A percentile compares a stretch with the other conserved stretches of the same genome.
phyloP scores from a whole-genome alignment of 2,329 filamentous ascomycete genomes.

The Aureobasidium zeae region DNA sequence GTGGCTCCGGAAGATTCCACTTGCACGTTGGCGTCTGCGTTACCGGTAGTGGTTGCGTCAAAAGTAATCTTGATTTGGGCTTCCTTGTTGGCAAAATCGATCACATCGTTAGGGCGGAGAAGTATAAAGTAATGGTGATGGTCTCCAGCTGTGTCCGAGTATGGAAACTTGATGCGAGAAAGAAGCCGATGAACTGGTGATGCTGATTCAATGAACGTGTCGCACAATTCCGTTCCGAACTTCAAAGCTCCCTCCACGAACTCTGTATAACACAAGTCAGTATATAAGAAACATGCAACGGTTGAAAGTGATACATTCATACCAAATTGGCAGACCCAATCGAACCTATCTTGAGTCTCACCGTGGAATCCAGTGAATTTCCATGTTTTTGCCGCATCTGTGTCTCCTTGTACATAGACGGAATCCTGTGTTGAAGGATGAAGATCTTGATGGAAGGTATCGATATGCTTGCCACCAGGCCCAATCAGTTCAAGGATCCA shows the following conservation, averaged over 20 bases:
- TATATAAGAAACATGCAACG: not conserved
- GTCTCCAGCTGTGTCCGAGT: too few relatives aligned
- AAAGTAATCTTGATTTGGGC: not conserved
- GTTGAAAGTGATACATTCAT: not conserved
- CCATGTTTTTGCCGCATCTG: not conserved
- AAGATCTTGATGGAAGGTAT: not conserved
- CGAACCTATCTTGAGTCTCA: slow-evolving; percentile 9
- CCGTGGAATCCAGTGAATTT: not conserved
- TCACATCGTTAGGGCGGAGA: not conserved
- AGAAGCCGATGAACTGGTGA: not conserved
- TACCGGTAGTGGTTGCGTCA: not conserved
- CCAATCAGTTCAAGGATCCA: not conserved
- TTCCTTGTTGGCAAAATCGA: not conserved
- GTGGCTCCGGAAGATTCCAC: slow-evolving; percentile 9
- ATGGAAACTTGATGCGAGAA: not conserved
- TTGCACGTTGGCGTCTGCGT: not conserved
- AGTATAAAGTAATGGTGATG: not conserved
- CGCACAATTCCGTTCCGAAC: not conserved
- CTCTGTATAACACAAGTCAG: not conserved
- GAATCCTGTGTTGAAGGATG: not conserved
- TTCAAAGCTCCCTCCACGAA: not conserved
- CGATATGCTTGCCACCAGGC: not conserved
- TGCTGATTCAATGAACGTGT: not conserved
- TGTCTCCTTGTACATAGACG: slow-evolving; percentile 1
- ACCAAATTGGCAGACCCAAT: slow-evolving; percentile 9